Conservation (phyloP, 768 basidiomycete genomes). For the Stropharia rugosoannulata region DNA sequence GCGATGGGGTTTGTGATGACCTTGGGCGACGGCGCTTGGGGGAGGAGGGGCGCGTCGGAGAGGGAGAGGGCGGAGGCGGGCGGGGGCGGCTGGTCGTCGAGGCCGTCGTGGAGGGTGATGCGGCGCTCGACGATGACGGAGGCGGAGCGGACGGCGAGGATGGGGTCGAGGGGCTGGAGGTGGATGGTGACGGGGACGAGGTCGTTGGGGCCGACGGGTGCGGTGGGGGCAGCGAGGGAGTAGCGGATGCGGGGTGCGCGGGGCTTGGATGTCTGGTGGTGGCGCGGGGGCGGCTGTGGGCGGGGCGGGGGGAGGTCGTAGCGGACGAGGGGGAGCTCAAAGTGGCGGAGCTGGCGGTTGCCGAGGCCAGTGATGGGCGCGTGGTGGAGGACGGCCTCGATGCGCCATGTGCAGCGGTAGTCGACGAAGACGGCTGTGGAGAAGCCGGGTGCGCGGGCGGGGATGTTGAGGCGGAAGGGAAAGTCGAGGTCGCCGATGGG, state of each 20-base stretch:
- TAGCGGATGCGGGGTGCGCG: constrained; percentile 62
- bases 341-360: constrained; percentile 63
- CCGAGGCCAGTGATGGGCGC: constrained; percentile 64
- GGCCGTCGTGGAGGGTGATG: constrained; percentile 52
- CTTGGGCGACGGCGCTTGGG: constrained; percentile 29
- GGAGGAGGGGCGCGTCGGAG: constrained; percentile 17
- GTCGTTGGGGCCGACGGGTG: constrained; percentile 71
- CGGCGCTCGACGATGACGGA: constrained; percentile 70
- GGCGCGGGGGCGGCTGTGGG: constrained; percentile 34
- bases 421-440: constrained; percentile 74
- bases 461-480: constrained; percentile 72
- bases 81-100: constrained; percentile 5
- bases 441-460: constrained; percentile 59
- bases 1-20: constrained; percentile 51
- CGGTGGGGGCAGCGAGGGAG: constrained; percentile 49
- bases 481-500: constrained; percentile 64
- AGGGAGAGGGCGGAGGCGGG: constrained; percentile 34
- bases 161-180: constrained; percentile 58
- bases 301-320: constrained; percentile 57
- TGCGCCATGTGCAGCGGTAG: constrained; percentile 79
- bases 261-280: constrained; percentile 48
- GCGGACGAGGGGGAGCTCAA: constrained; percentile 70
- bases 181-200: constrained; percentile 65
- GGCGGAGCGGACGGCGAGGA: constrained; percentile 58
- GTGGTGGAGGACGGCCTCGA: constrained; percentile 82